Percentiles rank a stretch among this genome's conserved stretches.
These are phyloP conservation scores for Quercus lobata DNA, from an alignment of 331 rosid genomes.

Conservation along the genomic window DNA sequence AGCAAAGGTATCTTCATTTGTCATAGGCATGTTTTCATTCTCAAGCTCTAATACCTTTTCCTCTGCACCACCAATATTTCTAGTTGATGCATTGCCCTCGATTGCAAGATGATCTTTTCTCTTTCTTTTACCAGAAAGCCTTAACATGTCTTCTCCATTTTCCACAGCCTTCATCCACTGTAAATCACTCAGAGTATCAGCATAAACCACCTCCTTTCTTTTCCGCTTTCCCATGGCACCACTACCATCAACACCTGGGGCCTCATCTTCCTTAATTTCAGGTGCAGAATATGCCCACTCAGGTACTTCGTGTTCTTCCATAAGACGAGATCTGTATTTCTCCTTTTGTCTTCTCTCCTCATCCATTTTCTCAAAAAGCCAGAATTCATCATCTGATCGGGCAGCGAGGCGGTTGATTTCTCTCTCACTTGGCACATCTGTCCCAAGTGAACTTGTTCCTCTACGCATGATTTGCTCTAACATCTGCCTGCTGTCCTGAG, in stretches of 20 bases:
- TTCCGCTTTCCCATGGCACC: constrained; percentile 67
- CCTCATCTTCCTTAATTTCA: constrained; percentile 47
- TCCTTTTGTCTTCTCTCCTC: constrained; percentile 94
- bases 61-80: constrained; percentile 33
- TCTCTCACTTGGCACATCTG: constrained; percentile 98
- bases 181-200: constrained; percentile 76
- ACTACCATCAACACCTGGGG: constrained; percentile 32
- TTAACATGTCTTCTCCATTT: constrained; percentile 72
- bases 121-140: constrained; percentile 49
- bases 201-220: constrained; percentile 86
- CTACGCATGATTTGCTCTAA: constrained; percentile 97
- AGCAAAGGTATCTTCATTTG: constrained; percentile 51
- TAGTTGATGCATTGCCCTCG: constrained; percentile 44
- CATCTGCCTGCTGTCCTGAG: constrained; percentile 98
- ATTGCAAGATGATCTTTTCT: constrained; percentile 46
- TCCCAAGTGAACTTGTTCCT: constrained; percentile 93
- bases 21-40: constrained; percentile 33
- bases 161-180: constrained; percentile 98
- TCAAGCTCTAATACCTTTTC: constrained; percentile 37
- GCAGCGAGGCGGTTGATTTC: constrained; percentile 99
- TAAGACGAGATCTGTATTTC: constrained; percentile 85
- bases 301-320: constrained; percentile 99
- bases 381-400: constrained; percentile 88
- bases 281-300: constrained; percentile 90
- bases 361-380: constrained; percentile 98